Evolutionary conservation across 2,329 filamentous ascomycete species (phyloP).

Genomic region (Ophiostoma quercus): DNA sequence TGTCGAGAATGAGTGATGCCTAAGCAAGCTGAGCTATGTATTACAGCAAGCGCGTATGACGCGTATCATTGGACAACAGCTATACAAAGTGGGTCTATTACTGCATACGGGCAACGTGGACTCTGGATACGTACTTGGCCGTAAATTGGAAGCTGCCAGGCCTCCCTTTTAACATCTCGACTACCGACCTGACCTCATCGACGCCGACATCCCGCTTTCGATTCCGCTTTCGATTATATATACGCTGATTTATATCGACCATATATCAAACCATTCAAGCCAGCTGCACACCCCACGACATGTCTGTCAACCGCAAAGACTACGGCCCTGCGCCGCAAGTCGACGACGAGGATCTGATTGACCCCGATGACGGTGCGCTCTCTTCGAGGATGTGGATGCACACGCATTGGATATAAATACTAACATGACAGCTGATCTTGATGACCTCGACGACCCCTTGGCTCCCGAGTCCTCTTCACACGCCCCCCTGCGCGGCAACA

Average conservation of each 20-base stretch:
- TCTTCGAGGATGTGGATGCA: neutral
- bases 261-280: too few relatives aligned
- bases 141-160: constrained; percentile 15
- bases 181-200: constrained; percentile 11
- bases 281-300: constrained; percentile 28
- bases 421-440: constrained; percentile 63
- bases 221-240: neutral
- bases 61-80: neutral
- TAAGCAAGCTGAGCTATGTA: constrained; percentile 6
- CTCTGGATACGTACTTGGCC: constrained; percentile 2
- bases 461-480: constrained; percentile 56
- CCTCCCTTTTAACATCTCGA: constrained; percentile 13
- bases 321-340: constrained; percentile 56
- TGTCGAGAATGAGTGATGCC: neutral
- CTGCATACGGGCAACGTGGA: constrained; percentile 20
- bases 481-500: constrained; percentile 78
- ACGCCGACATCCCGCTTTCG: neutral
- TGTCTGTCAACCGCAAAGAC: constrained; percentile 47
- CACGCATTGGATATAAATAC: neutral
- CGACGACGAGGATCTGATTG: constrained; percentile 67
- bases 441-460: constrained; percentile 88
- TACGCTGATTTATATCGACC: neutral
- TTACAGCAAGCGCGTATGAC: neutral
- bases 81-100: neutral
- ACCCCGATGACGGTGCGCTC: constrained; percentile 66